These are phyloP conservation scores for Biscogniauxia sp. DNA, from an alignment of 2,329 filamentous ascomycete genomes.

Conservation along the genomic window DNA sequence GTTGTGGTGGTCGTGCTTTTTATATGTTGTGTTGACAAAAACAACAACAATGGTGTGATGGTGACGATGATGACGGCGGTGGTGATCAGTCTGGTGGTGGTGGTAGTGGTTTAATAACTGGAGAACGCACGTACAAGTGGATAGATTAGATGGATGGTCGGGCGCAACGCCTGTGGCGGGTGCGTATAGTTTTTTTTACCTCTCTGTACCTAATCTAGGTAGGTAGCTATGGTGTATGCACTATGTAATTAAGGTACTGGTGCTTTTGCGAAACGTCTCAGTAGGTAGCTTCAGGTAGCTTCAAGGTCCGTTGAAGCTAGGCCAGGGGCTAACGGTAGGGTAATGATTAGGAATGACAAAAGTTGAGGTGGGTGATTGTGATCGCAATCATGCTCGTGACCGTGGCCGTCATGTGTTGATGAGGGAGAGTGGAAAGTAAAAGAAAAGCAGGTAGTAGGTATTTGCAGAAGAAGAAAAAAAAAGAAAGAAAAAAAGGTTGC, in stretches of 20 bases:
- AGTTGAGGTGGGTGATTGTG: neutral
- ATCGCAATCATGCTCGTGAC: neutral
- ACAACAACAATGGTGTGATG: conserved; percentile 1
- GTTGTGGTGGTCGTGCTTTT: neutral
- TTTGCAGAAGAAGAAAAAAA: neutral
- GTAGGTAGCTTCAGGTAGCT: too few relatives aligned
- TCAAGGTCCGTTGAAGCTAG: neutral
- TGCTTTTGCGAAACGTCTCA: neutral
- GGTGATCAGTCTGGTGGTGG: neutral
- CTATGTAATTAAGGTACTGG: neutral
- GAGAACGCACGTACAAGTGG: neutral
- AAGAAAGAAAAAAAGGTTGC: too few relatives aligned
- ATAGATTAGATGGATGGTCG: neutral
- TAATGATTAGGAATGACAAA: neutral
- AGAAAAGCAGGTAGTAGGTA: neutral
- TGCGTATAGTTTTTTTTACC: neutral
- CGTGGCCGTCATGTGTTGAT: too few relatives aligned
- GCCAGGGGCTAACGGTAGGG: neutral
- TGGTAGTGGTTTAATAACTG: neutral
- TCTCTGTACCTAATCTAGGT: neutral
- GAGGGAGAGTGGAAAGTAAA: too few relatives aligned
- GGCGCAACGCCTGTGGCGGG: neutral
- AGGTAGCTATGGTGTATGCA: neutral
- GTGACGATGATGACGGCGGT: neutral
- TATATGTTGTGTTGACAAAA: conserved; percentile 6